A percentile compares a stretch with the other conserved stretches of the same genome.
Evolutionary conservation across 192 early-diverging fungal genomes (phyloP).

Genomic region (Irineochytrium annulatum): DNA sequence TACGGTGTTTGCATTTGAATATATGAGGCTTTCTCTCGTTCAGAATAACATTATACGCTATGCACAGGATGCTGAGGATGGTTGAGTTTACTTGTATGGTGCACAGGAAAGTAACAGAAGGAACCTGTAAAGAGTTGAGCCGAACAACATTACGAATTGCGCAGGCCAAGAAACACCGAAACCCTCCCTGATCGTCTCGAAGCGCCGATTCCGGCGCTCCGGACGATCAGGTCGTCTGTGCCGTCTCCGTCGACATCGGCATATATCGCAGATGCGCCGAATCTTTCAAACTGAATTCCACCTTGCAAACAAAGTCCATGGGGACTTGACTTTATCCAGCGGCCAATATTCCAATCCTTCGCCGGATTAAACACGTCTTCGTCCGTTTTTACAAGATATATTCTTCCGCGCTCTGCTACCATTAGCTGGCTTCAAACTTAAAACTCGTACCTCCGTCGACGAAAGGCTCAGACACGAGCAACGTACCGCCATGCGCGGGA

Average conservation of each 20-base stretch:
- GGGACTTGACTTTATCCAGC: neutral
- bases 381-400: neutral
- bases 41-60: too few relatives aligned
- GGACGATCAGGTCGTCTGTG: neutral
- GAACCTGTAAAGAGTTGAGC: too few relatives aligned
- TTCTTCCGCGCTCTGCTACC: slow-evolving; percentile 1
- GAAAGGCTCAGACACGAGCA: neutral
- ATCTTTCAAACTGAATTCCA: neutral
- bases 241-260: neutral
- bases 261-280: neutral
- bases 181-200: too few relatives aligned
- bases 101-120: too few relatives aligned
- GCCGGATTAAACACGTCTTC: neutral
- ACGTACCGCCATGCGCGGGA: neutral
- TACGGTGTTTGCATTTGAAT: too few relatives aligned
- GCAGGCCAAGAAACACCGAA: too few relatives aligned
- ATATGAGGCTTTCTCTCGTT: too few relatives aligned
- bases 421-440: too few relatives aligned
- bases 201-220: neutral
- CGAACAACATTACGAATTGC: too few relatives aligned
- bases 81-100: too few relatives aligned
- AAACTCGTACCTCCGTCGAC: too few relatives aligned
- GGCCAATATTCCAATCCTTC: neutral
- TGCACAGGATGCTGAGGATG: too few relatives aligned
- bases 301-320: neutral